Percentiles rank a stretch among this genome's conserved stretches.
Evolutionary conservation across 108 stramenopile genomes (phyloP).

Genomic region (Fistulifera solaris): DNA sequence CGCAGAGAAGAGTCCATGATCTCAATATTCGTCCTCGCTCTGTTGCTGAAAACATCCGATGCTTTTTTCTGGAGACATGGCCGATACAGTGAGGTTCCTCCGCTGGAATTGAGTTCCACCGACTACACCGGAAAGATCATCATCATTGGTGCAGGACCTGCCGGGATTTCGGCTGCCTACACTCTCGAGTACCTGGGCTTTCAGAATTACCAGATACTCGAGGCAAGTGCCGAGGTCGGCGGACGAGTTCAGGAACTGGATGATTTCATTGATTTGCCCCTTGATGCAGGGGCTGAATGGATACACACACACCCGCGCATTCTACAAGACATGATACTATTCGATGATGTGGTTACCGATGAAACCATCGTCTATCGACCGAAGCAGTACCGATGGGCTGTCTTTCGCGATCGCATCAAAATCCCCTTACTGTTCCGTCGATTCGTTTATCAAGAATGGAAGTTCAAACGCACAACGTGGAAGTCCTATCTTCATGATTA

Average conservation of each 20-base stretch:
- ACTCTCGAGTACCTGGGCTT: slow-evolving; percentile 10
- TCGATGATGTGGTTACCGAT: too few relatives aligned
- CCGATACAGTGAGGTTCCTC: too few relatives aligned
- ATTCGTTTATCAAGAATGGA: neutral
- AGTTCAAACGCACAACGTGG: slow-evolving; percentile 15
- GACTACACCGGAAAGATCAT: neutral
- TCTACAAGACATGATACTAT: too few relatives aligned
- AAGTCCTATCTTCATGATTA: slow-evolving; percentile 1
- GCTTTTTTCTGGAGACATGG: too few relatives aligned
- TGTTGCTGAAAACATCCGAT: too few relatives aligned
- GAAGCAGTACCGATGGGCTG: neutral
- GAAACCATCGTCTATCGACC: neutral
- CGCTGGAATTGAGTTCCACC: too few relatives aligned
- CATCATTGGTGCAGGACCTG: slow-evolving; percentile 26
- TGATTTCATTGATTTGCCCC: slow-evolving; percentile 14
- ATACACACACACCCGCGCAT: neutral
- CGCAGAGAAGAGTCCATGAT: too few relatives aligned
- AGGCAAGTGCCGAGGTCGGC: slow-evolving; percentile 10
- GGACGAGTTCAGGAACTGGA: slow-evolving; percentile 15
- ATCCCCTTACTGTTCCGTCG: neutral
- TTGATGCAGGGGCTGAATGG: slow-evolving; percentile 25
- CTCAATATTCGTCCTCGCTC: too few relatives aligned
- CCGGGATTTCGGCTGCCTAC: slow-evolving; percentile 19
- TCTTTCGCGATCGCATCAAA: neutral
- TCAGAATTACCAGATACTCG: slow-evolving; percentile 11